Percentiles rank a stretch among this genome's conserved stretches.
phyloP scores from a whole-genome alignment of 441 rosid genomes.

The Arabidopsis hybrid region DNA sequence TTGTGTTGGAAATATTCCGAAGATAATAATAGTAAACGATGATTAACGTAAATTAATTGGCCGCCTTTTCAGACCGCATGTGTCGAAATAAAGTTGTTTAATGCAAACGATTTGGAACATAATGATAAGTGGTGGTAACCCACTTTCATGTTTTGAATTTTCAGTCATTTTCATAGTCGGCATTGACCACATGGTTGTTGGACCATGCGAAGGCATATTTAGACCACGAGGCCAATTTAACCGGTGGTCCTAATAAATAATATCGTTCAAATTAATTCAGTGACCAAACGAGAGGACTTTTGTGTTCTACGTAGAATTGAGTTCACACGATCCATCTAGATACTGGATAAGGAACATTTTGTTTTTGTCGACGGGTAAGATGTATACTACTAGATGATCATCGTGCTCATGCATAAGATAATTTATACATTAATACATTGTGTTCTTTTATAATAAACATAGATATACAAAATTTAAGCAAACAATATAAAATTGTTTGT shows the following conservation, averaged over 20 bases:
- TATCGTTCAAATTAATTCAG: not conserved
- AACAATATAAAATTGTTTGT: too few species aligned
- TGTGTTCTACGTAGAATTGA: not conserved
- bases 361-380: too few species aligned
- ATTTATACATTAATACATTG: too few species aligned
- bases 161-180: not conserved
- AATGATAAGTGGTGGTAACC: conserved; percentile 7
- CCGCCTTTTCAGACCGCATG: conserved; percentile 40
- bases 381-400: too few species aligned
- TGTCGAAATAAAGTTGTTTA: conserved; percentile 13
- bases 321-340: conserved; percentile 23
- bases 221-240: conserved; percentile 28
- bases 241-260: conserved; percentile 8
- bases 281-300: conserved; percentile 18
- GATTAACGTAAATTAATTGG: not conserved
- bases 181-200: conserved; percentile 36
- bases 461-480: too few species aligned
- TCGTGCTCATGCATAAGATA: too few species aligned
- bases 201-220: not conserved
- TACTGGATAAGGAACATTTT: not conserved
- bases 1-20: conserved; percentile 1
- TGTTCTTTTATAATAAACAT: too few species aligned
- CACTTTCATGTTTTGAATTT: conserved; percentile 13
- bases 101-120: not conserved
- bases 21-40: conserved; percentile 18